These are phyloP conservation scores for Gynostemma pentaphyllum DNA, from an alignment of 306 rosid species.

Conservation along the genomic window DNA sequence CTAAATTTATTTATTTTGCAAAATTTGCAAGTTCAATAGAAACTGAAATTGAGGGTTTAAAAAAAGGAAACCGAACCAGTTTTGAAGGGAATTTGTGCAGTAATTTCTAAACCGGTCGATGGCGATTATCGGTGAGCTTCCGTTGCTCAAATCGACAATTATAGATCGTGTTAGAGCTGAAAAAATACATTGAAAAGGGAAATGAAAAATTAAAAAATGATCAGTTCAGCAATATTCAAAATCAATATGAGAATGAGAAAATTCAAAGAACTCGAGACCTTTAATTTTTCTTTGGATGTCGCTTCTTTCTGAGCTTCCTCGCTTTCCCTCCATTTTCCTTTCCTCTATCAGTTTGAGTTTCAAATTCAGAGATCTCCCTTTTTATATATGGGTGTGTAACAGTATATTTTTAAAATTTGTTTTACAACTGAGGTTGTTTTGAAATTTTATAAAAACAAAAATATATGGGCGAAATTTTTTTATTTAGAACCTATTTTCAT, in stretches of 20 bases:
- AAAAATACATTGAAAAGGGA: neutral
- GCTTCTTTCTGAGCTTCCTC: slow-evolving; percentile 16
- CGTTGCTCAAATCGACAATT: slow-evolving; percentile 33
- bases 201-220: neutral
- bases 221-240: neutral
- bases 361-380: too few relatives aligned
- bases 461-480: too few relatives aligned
- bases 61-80: slow-evolving; percentile 32
- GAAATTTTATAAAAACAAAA: too few relatives aligned
- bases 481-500: too few relatives aligned
- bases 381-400: too few relatives aligned
- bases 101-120: slow-evolving; percentile 56
- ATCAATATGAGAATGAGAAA: neutral
- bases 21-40: neutral
- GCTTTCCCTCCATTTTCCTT: slow-evolving; percentile 57
- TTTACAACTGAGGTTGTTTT: too few relatives aligned
- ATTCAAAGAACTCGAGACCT: slow-evolving; percentile 21
- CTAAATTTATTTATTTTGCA: neutral
- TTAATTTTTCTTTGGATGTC: slow-evolving; percentile 38
- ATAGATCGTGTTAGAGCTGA: slow-evolving; percentile 53
- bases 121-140: slow-evolving; percentile 43
- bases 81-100: slow-evolving; percentile 33
- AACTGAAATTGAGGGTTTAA: neutral
- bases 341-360: neutral
- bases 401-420: too few relatives aligned